phyloP scores from a whole-genome alignment of 2,329 filamentous ascomycete species.

The Penicillium glabrum region DNA sequence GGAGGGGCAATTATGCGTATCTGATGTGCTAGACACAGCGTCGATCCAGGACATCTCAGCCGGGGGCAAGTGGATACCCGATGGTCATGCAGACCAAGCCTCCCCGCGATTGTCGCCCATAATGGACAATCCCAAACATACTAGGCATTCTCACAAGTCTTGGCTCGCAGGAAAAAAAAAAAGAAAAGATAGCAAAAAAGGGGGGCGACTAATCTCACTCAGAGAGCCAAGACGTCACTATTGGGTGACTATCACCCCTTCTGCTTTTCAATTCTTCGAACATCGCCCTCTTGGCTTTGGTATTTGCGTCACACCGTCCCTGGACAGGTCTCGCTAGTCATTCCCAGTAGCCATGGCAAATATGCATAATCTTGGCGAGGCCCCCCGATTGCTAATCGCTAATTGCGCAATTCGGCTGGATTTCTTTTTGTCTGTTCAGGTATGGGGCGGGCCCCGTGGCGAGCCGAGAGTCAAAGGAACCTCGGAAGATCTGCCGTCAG shows the following conservation, averaged over 20 bases:
- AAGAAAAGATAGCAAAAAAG: not conserved
- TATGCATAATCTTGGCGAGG: conserved; percentile 14
- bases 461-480: conserved; percentile 26
- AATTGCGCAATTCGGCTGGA: conserved; percentile 17
- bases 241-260: conserved; percentile 18
- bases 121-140: conserved; percentile 20
- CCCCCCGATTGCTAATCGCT: not conserved
- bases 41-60: conserved; percentile 28
- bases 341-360: conserved; percentile 15
- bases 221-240: conserved; percentile 29
- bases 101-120: conserved; percentile 22
- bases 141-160: conserved; percentile 29
- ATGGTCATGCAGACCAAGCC: conserved; percentile 17
- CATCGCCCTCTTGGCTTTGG: conserved; percentile 27
- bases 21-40: conserved; percentile 21
- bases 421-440: not conserved
- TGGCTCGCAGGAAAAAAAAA: conserved; percentile 19
- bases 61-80: conserved; percentile 21
- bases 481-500: conserved; percentile 35
- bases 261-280: conserved; percentile 22
- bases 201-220: conserved; percentile 6
- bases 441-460: conserved; percentile 18
- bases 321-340: conserved; percentile 9
- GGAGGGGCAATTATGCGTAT: conserved; percentile 26
- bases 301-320: conserved; percentile 13